Evolutionary conservation across 164 flowering plant species (phyloP), one percentile per base, ranked within the genome.

Genomic region (Litsea cubeba): DNA sequence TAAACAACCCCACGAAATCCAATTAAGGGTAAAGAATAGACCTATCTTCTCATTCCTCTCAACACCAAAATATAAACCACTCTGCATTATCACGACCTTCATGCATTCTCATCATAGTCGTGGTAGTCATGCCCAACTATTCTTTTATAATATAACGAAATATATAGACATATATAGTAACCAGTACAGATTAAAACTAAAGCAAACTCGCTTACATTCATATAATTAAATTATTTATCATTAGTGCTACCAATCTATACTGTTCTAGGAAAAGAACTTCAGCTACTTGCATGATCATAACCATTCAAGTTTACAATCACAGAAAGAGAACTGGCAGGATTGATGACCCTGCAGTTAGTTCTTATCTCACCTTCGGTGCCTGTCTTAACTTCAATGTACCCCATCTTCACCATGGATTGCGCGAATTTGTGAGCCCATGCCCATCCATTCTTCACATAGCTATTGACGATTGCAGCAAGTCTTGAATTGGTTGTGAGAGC

Each of bases 381-480:
- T 18, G 71, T 69, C 72, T 68, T 57, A 17, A 74, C 76, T 23
- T 75, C 62, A 14, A 49, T 70, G 35, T 10, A 12, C 2, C 77
- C 77, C 77, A 75, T 70, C 58, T 50, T 62, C 69, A 75, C 69
- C 77, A 75, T 75, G 2, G 77, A 73, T 35, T 49, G 12, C 1
- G 69, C 77, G 50, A 69, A 70, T 20, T 12, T 32, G 74, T 65
- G 83, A 87, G 78, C 87, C 90, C 1, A 79, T 69, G 1, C 82
- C 2, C 26, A 26, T 17, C 18, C 24, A 15, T 54, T 51, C 12
- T 67, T 22, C 10, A 50, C 71, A 30, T 26, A 25, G 12, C 18
- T 46, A 5, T 17, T 40, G 64, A 74, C 76, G 64, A 57, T 50
- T 23, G 49, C 35, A 3, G 67, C 68, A 23, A 71, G 32, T 8